These are phyloP conservation scores for Cubamyces sp. DNA, from an alignment of 768 basidiomycete species.

Conservation along the genomic window DNA sequence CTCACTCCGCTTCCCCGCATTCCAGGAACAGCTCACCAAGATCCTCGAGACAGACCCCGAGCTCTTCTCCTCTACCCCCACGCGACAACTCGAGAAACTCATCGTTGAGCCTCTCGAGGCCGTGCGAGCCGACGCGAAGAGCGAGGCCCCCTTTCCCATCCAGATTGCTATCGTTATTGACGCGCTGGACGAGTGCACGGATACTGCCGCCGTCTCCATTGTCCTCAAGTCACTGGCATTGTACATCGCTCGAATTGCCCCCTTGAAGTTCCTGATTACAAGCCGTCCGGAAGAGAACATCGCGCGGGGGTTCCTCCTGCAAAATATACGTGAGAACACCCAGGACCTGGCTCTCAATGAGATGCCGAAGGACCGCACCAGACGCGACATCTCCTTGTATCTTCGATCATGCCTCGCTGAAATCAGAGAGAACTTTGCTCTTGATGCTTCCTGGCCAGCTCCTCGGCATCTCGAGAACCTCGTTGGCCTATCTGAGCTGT, in stretches of 20 bases:
- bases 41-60: constrained; percentile 1
- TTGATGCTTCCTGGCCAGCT: constrained; percentile 4
- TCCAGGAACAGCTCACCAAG: not conserved
- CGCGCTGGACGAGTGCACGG: constrained; percentile 27
- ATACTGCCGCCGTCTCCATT: constrained; percentile 6
- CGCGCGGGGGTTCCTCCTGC: not conserved
- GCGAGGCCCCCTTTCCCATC: not conserved
- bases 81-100: constrained; percentile 16
- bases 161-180: constrained; percentile 21
- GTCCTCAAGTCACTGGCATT: constrained; percentile 10
- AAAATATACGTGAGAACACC: not conserved
- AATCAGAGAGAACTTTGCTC: not conserved
- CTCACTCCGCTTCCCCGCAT: not conserved
- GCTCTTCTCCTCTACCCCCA: not conserved
- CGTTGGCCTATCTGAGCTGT: not conserved
- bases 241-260: not conserved
- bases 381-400: constrained; percentile 7
- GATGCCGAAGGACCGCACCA: not conserved
- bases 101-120: constrained; percentile 15
- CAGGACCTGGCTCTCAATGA: not conserved
- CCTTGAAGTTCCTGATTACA: constrained; percentile 23
- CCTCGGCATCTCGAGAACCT: not conserved
- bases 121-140: not conserved
- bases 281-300: constrained; percentile 19
- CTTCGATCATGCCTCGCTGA: not conserved